A percentile compares a stretch with the other conserved stretches of the same genome.
These are phyloP conservation scores for Apiotrichum gracile DNA, from an alignment of 1,284 basidiomycete genomes.

Conservation along the genomic window DNA sequence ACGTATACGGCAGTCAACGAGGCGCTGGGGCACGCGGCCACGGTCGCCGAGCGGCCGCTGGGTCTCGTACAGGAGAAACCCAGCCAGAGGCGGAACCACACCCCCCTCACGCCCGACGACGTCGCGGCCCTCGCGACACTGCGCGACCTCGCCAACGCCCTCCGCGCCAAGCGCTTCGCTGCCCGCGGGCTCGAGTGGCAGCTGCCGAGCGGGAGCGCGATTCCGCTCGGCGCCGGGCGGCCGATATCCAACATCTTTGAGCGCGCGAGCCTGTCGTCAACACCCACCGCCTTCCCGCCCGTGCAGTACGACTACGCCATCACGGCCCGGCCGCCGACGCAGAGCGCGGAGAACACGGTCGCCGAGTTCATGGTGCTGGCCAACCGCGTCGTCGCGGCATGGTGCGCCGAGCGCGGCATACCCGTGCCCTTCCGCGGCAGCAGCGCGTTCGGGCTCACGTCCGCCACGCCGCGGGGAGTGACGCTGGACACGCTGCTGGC, in stretches of 20 bases:
- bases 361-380: conserved; percentile 81
- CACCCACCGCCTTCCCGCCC: conserved; percentile 21
- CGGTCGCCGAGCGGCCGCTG: conserved; percentile 24
- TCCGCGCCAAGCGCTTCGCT: conserved; percentile 27
- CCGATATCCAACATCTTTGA: conserved; percentile 13
- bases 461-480: background rate
- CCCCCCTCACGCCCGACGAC: conserved; percentile 14
- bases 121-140: conserved; percentile 50
- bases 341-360: conserved; percentile 51
- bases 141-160: conserved; percentile 35
- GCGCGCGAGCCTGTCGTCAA: conserved; percentile 10
- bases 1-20: conserved; percentile 67
- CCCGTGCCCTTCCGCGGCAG: conserved; percentile 62
- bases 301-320: background rate
- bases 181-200: conserved; percentile 31
- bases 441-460: conserved; percentile 37
- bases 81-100: background rate
- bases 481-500: conserved; percentile 8
- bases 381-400: conserved; percentile 68
- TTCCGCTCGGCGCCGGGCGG: background rate
- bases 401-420: conserved; percentile 59
- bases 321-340: background rate
- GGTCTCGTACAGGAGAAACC: conserved; percentile 13
- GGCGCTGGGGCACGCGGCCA: conserved; percentile 49
- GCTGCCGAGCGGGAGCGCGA: background rate